These are phyloP conservation scores for Calonectria pseudoturangicola DNA, from an alignment of 2,329 filamentous ascomycete genomes.

Conservation along the genomic window DNA sequence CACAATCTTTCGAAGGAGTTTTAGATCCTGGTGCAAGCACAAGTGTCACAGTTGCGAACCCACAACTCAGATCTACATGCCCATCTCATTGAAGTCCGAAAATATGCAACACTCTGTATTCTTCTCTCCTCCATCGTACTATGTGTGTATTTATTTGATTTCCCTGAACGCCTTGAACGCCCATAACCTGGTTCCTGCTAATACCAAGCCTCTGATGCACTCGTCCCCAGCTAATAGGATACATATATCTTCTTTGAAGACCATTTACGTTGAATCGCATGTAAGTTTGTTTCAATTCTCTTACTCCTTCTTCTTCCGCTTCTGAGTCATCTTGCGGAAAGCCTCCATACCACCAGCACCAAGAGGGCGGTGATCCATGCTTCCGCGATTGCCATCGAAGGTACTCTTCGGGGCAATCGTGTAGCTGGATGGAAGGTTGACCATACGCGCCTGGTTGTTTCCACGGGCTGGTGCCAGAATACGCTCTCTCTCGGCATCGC, in stretches of 20 bases:
- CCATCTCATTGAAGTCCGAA: not conserved
- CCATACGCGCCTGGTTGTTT: conserved; percentile 74
- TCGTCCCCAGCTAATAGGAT: conserved; percentile 47
- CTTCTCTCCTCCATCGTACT: conserved; percentile 17
- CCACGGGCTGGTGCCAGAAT: conserved; percentile 73
- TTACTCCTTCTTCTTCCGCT: conserved; percentile 71
- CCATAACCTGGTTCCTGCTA: conserved; percentile 45
- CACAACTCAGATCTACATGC: not conserved
- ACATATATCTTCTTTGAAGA: conserved; percentile 38
- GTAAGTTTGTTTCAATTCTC: not conserved
- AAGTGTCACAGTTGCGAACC: not conserved
- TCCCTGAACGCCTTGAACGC: conserved; percentile 51
- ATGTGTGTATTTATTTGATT: conserved; percentile 30
- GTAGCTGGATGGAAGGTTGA: conserved; percentile 74
- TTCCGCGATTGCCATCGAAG: conserved; percentile 71
- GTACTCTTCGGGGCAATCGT: conserved; percentile 78
- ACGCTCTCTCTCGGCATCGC: conserved; percentile 74
- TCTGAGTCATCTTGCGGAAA: conserved; percentile 80
- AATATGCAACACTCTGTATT: conserved; percentile 18
- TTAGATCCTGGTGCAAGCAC: not conserved
- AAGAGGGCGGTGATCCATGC: conserved; percentile 74
- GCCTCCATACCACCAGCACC: conserved; percentile 79
- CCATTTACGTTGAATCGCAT: conserved; percentile 7
- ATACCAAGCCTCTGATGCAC: conserved; percentile 44
- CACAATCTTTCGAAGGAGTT: too few species aligned